phyloP scores from a whole-genome alignment of 805 yeast genomes.

The Zygoascus flipseniorum region DNA sequence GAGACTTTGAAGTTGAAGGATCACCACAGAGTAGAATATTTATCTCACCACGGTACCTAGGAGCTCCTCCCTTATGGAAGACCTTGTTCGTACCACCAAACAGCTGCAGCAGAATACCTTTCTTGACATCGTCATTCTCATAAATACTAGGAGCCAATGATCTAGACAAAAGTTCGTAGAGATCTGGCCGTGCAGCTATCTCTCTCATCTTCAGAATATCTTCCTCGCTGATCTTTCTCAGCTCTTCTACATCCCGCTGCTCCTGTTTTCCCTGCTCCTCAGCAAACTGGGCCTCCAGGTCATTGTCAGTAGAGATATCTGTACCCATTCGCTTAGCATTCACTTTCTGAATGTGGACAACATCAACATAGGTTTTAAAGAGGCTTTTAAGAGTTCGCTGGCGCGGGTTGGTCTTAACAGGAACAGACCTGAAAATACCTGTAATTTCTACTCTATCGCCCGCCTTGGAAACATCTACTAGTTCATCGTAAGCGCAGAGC shows the following conservation, averaged over 20 bases:
- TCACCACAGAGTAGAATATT: conserved; percentile 92
- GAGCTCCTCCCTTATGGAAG: conserved; percentile 75
- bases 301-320: conserved; percentile 55
- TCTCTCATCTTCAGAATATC: conserved; percentile 59
- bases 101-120: conserved; percentile 84
- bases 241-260: conserved; percentile 68
- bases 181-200: conserved; percentile 59
- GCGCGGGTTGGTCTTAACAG: conserved; percentile 79
- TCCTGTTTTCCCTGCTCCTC: conserved; percentile 46
- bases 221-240: conserved; percentile 55
- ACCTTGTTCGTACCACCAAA: conserved; percentile 94
- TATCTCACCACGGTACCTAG: conserved; percentile 88
- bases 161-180: conserved; percentile 78
- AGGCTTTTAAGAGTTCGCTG: conserved; percentile 76
- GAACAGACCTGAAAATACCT: conserved; percentile 88
- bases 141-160: conserved; percentile 95
- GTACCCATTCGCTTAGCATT: conserved; percentile 75
- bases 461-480: conserved; percentile 89
- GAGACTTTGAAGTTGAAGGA: conserved; percentile 97
- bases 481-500: conserved; percentile 87
- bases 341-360: conserved; percentile 82
- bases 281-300: conserved; percentile 22
- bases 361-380: conserved; percentile 90
- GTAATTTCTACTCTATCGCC: conserved; percentile 96
- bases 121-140: conserved; percentile 94